Conservation (phyloP, 2,329 filamentous ascomycete species). For the Tolypocladium pustulatum region DNA sequence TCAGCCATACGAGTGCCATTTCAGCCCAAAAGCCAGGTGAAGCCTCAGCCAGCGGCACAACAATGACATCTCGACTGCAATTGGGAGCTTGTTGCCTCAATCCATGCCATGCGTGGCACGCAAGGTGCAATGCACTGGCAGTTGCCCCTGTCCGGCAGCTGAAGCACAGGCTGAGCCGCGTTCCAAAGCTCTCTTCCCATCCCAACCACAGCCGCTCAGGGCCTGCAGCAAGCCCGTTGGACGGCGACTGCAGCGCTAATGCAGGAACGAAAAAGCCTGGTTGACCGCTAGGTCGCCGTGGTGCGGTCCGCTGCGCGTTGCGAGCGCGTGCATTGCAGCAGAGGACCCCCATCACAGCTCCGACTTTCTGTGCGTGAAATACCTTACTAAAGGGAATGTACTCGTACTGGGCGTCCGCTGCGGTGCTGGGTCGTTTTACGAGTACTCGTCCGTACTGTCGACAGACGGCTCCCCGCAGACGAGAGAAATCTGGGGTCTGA, state of each 20-base stretch:
- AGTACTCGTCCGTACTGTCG: too few species aligned
- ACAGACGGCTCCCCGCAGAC: not conserved
- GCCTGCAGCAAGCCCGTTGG: not conserved
- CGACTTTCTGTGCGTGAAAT: not conserved
- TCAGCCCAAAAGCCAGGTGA: not conserved
- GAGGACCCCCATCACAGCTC: not conserved
- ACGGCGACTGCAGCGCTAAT: conserved; percentile 6
- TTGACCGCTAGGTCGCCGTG: not conserved
- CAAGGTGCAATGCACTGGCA: not conserved
- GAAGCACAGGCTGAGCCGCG: not conserved
- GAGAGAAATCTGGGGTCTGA: not conserved
- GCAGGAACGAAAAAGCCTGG: conserved; percentile 8
- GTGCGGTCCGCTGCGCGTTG: not conserved
- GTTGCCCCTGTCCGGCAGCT: not conserved
- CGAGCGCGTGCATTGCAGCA: not conserved
- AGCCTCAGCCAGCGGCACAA: not conserved
- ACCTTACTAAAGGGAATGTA: not conserved
- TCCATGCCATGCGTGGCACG: not conserved
- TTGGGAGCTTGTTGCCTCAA: not conserved
- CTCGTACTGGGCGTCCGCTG: not conserved
- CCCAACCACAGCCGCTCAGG: not conserved
- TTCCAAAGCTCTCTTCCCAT: not conserved
- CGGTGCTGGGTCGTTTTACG: not conserved
- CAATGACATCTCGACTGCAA: not conserved
- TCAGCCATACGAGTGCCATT: not conserved